These are phyloP conservation scores for Coccomyxa sp. DNA, from an alignment of 139 green algal species.

Conservation along the genomic window DNA sequence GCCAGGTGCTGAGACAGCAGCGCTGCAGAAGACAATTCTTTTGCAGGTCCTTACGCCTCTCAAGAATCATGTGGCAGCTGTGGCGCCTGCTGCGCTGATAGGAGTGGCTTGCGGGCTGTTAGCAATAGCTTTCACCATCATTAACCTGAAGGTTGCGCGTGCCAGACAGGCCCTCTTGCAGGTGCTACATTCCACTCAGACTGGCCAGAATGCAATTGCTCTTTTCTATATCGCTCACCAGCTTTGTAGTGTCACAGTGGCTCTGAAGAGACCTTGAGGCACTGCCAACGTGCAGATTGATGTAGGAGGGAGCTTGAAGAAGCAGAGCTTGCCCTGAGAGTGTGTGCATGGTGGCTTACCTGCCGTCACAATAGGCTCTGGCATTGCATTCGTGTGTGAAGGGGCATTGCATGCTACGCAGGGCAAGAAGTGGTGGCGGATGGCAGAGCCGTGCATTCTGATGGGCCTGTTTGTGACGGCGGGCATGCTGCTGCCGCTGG, in stretches of 20 bases:
- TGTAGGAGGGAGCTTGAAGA: no score
- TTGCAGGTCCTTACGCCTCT: constrained; percentile 50
- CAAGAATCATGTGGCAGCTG: constrained; percentile 63
- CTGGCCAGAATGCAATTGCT: neutral
- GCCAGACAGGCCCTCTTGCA: constrained; percentile 10
- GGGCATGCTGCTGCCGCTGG: constrained; percentile 73
- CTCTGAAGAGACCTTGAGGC: neutral
- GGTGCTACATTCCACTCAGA: neutral
- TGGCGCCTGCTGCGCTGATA: constrained; percentile 67
- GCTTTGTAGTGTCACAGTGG: neutral
- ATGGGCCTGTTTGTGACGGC: constrained; percentile 74
- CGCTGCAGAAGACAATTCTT: no score
- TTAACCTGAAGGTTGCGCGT: constrained; percentile 61
- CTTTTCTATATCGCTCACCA: neutral
- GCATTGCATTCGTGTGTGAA: neutral
- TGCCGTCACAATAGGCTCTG: no score
- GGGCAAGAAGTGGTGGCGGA: constrained; percentile 34
- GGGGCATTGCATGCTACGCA: neutral
- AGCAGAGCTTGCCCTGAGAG: no score
- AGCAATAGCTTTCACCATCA: constrained; percentile 68
- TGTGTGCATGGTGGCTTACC: no score
- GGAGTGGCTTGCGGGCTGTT: constrained; percentile 64
- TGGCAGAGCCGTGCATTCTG: constrained; percentile 69
- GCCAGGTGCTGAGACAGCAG: no score
- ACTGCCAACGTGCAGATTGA: no score